phyloP scores from a whole-genome alignment of 208 protist species.

The Angomonas ambiguus region DNA sequence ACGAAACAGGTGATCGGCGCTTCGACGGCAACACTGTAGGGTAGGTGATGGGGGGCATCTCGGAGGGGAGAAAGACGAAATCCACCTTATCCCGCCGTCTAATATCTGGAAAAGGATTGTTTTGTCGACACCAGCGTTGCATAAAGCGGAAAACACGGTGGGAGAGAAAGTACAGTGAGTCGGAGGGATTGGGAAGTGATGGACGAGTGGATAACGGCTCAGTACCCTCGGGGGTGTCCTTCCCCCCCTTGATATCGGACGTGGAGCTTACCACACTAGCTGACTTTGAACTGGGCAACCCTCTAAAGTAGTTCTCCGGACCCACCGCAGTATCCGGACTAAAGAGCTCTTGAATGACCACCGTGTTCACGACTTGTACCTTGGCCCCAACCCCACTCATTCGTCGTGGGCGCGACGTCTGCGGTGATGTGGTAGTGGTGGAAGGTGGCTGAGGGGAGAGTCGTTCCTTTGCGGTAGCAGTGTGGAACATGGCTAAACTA shows the following conservation, averaged over 20 bases:
- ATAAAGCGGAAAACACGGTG: slow-evolving; percentile 7
- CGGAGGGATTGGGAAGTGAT: not conserved
- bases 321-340: not conserved
- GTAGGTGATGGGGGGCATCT: not conserved
- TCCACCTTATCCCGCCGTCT: not conserved
- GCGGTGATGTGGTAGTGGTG: not conserved
- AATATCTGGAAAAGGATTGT: not conserved
- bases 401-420: not conserved
- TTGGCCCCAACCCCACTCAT: not conserved
- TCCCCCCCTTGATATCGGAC: not conserved
- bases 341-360: not conserved
- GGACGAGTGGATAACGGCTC: not conserved
- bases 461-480: not conserved
- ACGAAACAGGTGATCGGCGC: not conserved
- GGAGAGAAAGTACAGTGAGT: not conserved
- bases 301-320: not conserved
- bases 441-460: not conserved
- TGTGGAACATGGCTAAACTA: slow-evolving; percentile 23
- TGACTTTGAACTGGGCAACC: not conserved
- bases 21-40: not conserved
- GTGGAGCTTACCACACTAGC: not conserved
- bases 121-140: slow-evolving; percentile 8
- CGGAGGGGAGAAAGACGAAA: not conserved
- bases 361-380: not conserved
- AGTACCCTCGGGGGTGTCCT: not conserved